Evolutionary conservation across 805 yeast species (phyloP), one percentile per base, ranked within the genome.

Genomic region (Ogataea pini): DNA sequence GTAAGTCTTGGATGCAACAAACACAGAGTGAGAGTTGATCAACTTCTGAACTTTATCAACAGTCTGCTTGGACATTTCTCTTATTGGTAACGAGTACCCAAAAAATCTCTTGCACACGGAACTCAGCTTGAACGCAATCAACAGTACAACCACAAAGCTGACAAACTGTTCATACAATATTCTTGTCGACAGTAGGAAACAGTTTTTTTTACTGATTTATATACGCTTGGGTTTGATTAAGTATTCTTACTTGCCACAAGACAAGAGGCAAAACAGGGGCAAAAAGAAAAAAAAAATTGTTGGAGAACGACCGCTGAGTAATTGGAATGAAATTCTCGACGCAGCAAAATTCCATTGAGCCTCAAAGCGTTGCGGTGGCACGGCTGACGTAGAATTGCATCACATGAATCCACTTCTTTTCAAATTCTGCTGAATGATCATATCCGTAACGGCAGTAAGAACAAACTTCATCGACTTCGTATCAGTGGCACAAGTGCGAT

Each of bases 401-500:
- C 24, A 86, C 56, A 86, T 75, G 40, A 89, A 71, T 4, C 96
- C 96, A 62, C 89, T 83, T 60, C 78, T 80, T 66, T 83, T 81
- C 64, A 92, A 68, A 62, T 87, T 91, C 59, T 86, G 86, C 63
- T 87, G 92, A 25, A 92, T 79, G 40, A 94, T 80, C 80, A 89
- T 76, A 69, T 94, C 98, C 1, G 97, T 89, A 7, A 90, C 96
- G 0, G 98, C 97, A 3, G 87, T 80, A 48, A 94, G 74, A 14
- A 94, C 97, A 61, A 91, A 92, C 61, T 80, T 78, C 96, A 94
- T 94, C 24, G 90, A 80, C 47, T 80, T 75, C 0, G 95, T 80
- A 65, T 94, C 98, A 0, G 99, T 94, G 0, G 99, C 99, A 70
- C 97, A 90, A 1, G 99, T 94, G 55, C 90, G 73, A 69, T 90